Evolutionary conservation across 1,284 basidiomycete genomes (phyloP).

Genomic region (Lignosus rhinocerotis): DNA sequence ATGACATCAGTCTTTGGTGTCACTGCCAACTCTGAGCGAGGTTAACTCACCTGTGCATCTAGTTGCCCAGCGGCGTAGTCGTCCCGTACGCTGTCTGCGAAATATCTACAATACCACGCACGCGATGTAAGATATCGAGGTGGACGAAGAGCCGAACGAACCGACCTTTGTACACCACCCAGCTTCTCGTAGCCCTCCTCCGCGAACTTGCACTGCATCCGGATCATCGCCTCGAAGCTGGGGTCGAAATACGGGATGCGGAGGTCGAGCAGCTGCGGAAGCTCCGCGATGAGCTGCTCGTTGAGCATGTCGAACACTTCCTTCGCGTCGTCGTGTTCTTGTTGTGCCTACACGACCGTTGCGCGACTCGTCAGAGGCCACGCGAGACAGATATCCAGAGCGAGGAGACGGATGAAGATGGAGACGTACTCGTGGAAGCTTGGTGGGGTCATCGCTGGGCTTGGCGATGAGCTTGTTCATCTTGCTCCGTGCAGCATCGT

Average conservation of each 20-base stretch:
- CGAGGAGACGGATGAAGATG: neutral
- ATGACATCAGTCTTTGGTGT: neutral
- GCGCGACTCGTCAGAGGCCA: neutral
- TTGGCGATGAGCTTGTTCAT: slow-evolving; percentile 91
- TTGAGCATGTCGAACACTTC: slow-evolving; percentile 95
- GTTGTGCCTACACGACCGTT: slow-evolving; percentile 66
- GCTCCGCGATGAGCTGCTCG: slow-evolving; percentile 86
- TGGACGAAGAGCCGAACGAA: neutral
- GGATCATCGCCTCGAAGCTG: slow-evolving; percentile 98
- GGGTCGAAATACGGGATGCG: slow-evolving; percentile 98
- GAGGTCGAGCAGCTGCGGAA: slow-evolving; percentile 92
- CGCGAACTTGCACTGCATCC: slow-evolving; percentile 96
- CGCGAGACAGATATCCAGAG: neutral
- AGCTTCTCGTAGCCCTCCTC: slow-evolving; percentile 99
- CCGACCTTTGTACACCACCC: slow-evolving; percentile 87
- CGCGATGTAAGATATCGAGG: neutral
- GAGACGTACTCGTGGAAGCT: slow-evolving; percentile 74
- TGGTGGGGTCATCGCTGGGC: slow-evolving; percentile 90
- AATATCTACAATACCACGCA: slow-evolving; percentile 60
- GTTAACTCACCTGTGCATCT: slow-evolving; percentile 76
- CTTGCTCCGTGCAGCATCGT: slow-evolving; percentile 89
- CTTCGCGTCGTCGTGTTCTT: slow-evolving; percentile 92
- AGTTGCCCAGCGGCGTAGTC: slow-evolving; percentile 97
- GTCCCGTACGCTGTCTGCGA: slow-evolving; percentile 86
- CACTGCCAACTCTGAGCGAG: neutral